phyloP scores from a whole-genome alignment of 768 basidiomycete species.

The Mycena kentingensis region DNA sequence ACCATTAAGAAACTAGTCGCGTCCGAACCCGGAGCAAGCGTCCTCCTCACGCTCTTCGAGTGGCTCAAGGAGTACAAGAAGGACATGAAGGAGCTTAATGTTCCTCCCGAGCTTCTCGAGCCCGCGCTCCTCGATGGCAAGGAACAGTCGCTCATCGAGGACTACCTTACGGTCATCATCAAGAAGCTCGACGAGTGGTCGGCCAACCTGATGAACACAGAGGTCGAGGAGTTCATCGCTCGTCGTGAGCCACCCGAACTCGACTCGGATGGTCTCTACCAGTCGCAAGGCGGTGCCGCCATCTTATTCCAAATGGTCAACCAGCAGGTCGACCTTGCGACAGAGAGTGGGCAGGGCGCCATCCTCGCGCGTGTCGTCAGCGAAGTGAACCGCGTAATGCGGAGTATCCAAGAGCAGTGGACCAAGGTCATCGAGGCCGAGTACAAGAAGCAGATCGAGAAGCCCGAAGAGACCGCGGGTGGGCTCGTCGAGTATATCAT shows the following conservation, averaged over 20 bases:
- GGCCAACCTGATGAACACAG: conserved; percentile 88
- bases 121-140: conserved; percentile 95
- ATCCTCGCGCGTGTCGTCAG: conserved; percentile 89
- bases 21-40: conserved; percentile 84
- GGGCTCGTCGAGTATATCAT: conserved; percentile 96
- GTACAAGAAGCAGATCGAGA: conserved; percentile 83
- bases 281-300: conserved; percentile 85
- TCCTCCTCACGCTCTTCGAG: conserved; percentile 80
- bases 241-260: conserved; percentile 86
- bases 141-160: conserved; percentile 90
- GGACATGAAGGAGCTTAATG: conserved; percentile 91
- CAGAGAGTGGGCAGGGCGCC: conserved; percentile 93
- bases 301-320: conserved; percentile 99
- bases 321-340: conserved; percentile 92
- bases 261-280: conserved; percentile 87
- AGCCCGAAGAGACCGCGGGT: conserved; percentile 82
- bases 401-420: conserved; percentile 86
- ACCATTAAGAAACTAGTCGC: conserved; percentile 70
- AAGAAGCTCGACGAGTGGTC: conserved; percentile 98
- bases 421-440: conserved; percentile 79
- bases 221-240: conserved; percentile 79
- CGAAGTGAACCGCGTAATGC: conserved; percentile 89
- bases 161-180: conserved; percentile 91
- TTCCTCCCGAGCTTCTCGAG: conserved; percentile 78
- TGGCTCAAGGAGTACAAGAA: conserved; percentile 97